phyloP scores from a whole-genome alignment of 2,329 filamentous ascomycete genomes.

The Fusarium paranaense region DNA sequence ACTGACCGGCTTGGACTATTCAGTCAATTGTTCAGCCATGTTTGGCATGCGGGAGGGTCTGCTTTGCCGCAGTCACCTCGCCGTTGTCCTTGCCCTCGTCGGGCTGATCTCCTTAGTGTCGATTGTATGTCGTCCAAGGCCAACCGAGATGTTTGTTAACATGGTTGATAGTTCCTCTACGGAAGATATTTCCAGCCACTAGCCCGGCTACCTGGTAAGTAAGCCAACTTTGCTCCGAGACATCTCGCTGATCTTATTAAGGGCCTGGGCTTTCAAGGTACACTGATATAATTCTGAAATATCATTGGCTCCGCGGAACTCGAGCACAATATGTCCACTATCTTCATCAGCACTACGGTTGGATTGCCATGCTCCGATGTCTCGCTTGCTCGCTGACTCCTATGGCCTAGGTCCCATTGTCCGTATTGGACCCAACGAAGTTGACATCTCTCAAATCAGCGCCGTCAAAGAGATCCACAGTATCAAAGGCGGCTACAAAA shows the following conservation, averaged over 20 bases:
- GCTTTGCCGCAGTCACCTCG: neutral
- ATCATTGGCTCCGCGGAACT: neutral
- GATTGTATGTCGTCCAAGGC: neutral
- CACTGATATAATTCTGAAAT: neutral
- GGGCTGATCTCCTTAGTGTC: neutral
- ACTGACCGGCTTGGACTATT: neutral
- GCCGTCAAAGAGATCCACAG: conserved; percentile 15
- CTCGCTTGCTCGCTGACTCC: neutral
- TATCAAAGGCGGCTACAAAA: neutral
- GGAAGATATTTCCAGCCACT: neutral
- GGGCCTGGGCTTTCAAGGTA: neutral
- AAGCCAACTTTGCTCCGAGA: neutral
- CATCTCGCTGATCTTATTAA: neutral
- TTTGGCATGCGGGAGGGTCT: neutral
- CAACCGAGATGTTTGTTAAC: neutral
- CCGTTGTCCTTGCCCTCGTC: neutral
- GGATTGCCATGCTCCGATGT: neutral
- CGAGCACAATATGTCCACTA: neutral
- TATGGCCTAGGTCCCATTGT: conserved; percentile 1
- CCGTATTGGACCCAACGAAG: neutral
- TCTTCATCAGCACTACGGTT: neutral
- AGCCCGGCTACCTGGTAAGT: neutral
- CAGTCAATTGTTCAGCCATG: neutral
- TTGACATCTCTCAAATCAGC: neutral
- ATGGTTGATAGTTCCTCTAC: neutral